phyloP scores from a whole-genome alignment of 441 rosid genomes.

The Adansonia gregorii region DNA sequence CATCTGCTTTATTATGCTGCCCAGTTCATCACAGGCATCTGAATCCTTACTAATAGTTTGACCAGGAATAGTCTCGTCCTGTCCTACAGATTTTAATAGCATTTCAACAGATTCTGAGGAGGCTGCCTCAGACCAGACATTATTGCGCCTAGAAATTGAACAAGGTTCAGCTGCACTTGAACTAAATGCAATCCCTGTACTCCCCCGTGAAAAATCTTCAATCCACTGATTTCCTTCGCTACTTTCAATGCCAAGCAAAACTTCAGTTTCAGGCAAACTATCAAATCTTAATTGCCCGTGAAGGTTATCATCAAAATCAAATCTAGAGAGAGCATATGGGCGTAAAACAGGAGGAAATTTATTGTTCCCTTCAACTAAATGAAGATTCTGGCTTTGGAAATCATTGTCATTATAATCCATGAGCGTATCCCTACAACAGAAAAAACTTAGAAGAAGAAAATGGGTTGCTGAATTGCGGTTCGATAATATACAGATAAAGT shows the following conservation, averaged over 20 bases:
- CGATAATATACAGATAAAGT: slow-evolving; percentile 20
- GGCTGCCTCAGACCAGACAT: slow-evolving; percentile 99
- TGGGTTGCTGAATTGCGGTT: neutral
- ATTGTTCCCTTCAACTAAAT: slow-evolving; percentile 80
- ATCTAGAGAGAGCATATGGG: slow-evolving; percentile 89
- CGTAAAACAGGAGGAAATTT: slow-evolving; percentile 75
- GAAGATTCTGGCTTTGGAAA: slow-evolving; percentile 92
- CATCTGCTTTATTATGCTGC: slow-evolving; percentile 70
- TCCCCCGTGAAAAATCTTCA: slow-evolving; percentile 85
- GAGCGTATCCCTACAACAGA: slow-evolving; percentile 68
- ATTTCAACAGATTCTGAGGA: slow-evolving; percentile 99
- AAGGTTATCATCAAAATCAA: slow-evolving; percentile 90
- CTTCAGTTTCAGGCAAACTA: slow-evolving; percentile 83
- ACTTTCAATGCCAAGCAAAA: slow-evolving; percentile 89
- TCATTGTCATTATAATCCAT: slow-evolving; percentile 99
- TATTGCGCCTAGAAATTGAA: slow-evolving; percentile 71
- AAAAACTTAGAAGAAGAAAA: slow-evolving; percentile 18
- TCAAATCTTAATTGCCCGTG: slow-evolving; percentile 87
- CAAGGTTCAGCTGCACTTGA: slow-evolving; percentile 85
- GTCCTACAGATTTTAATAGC: slow-evolving; percentile 96
- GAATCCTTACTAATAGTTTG: slow-evolving; percentile 52
- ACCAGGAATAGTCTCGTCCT: slow-evolving; percentile 67
- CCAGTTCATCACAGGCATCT: slow-evolving; percentile 78
- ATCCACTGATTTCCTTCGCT: slow-evolving; percentile 93
- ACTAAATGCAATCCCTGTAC: slow-evolving; percentile 76